Conservation (phyloP, 2,329 filamentous ascomycete species). For the Zymoseptoria passerinii region DNA sequence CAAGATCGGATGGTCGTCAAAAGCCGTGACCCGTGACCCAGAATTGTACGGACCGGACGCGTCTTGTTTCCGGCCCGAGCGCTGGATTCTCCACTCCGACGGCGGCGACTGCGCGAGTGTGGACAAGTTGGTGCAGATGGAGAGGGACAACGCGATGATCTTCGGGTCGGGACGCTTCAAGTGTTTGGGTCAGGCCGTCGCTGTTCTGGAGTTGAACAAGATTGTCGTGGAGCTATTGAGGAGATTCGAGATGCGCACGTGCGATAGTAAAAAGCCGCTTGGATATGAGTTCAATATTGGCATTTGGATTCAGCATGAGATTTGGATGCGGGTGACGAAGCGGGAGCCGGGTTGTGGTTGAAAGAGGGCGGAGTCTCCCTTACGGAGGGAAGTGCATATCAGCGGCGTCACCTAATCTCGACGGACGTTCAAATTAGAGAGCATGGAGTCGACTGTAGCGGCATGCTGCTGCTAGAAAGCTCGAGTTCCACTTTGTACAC, state of each 20-base stretch:
- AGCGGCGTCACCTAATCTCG: no score
- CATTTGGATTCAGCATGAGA: neutral
- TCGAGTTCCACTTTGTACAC: no score
- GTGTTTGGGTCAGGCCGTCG: slow-evolving; percentile 12
- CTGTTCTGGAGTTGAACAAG: slow-evolving; percentile 21
- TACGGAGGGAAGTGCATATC: no score
- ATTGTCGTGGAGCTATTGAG: slow-evolving; percentile 7
- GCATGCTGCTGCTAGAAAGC: no score
- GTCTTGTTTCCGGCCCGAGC: neutral
- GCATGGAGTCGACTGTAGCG: no score
- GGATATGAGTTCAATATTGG: neutral
- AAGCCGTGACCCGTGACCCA: slow-evolving; percentile 15
- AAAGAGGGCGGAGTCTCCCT: neutral
- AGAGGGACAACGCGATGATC: slow-evolving; percentile 18
- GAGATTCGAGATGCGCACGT: slow-evolving; percentile 5
- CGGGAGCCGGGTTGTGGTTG: neutral
- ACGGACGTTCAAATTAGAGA: no score
- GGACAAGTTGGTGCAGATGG: slow-evolving; percentile 1
- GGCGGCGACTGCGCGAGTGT: slow-evolving; percentile 2
- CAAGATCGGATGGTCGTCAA: slow-evolving; percentile 18
- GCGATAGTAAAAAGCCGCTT: slow-evolving; percentile 4
- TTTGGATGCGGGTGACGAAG: neutral
- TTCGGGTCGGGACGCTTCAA: slow-evolving; percentile 24
- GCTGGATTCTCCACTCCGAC: neutral
- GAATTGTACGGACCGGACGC: slow-evolving; percentile 17